Evolutionary conservation across 2,329 filamentous ascomycete species (phyloP).

Genomic region (Venturia effusa): DNA sequence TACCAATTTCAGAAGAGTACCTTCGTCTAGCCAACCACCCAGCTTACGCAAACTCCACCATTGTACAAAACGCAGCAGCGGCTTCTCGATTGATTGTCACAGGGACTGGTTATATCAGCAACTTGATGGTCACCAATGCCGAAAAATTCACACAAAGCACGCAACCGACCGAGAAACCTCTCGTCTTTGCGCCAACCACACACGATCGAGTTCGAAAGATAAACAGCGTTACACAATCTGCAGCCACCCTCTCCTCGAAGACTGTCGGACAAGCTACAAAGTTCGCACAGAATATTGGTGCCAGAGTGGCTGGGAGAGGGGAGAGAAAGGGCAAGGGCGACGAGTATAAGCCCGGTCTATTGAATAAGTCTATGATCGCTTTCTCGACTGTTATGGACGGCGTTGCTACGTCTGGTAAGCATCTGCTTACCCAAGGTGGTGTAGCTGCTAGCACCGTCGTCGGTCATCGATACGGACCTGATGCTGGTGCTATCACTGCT

Average conservation of each 20-base stretch:
- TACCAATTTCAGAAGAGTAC: conserved; percentile 58
- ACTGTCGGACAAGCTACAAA: conserved; percentile 77
- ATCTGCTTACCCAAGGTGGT: conserved; percentile 62
- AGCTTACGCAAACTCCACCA: conserved; percentile 75
- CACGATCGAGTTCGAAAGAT: conserved; percentile 81
- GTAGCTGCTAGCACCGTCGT: conserved; percentile 77
- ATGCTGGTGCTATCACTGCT: conserved; percentile 69
- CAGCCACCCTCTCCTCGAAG: conserved; percentile 70
- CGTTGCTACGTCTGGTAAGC: conserved; percentile 76
- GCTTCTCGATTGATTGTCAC: conserved; percentile 91
- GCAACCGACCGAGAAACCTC: conserved; percentile 64
- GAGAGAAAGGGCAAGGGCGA: conserved; percentile 41
- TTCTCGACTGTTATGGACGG: conserved; percentile 92
- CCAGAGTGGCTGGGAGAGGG: conserved; percentile 56
- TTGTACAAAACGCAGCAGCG: conserved; percentile 77
- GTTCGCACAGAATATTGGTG: conserved; percentile 83
- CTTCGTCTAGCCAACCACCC: conserved; percentile 72
- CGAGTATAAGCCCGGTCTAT: conserved; percentile 74
- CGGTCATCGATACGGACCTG: conserved; percentile 75
- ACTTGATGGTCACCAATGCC: conserved; percentile 65
- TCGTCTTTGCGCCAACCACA: conserved; percentile 78
- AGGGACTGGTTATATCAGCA: conserved; percentile 67
- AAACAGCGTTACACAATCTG: conserved; percentile 71
- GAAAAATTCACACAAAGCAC: conserved; percentile 72
- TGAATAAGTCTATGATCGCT: conserved; percentile 95